Evolutionary conservation across 192 early-diverging fungal genomes (phyloP), one percentile per base, ranked within the genome.

Genomic region (Diversispora epigaea): DNA sequence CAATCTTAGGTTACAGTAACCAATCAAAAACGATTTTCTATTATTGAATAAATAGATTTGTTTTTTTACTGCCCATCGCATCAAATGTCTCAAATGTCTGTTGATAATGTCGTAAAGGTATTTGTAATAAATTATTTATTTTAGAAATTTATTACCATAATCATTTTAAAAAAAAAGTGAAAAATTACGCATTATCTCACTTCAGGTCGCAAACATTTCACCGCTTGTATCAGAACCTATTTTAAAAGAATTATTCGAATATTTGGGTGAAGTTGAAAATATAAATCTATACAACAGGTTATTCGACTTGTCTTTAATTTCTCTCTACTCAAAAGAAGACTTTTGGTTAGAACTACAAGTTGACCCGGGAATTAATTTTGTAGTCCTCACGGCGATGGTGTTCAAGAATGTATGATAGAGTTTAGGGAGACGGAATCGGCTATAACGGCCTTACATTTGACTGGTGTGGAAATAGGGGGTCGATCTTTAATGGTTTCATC

Each of bases 381-480:
- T 12, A 76, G 83, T 57, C 78, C 84, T 43, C 73, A 73, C 50
- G 69, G 76, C 39, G 79, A 76, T 68, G 68, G 77, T 63, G 54
- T 73, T 10, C 85, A 91, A 71, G 91, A 92, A 78, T 85, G 84
- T 7, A 49, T 77, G 2, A 82, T 93, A n/a, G 85, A 88, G 52
- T 93, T 90, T 76, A 75, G 45, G 8, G 84, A 87, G 12, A 57
- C 83, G 6, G 39, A 47, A 1, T 77, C 87, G 0, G 88, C 86
- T 6, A 64, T 62, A 25, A 77, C 86, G 9, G 91, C 91, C 1
- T 60, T 90, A 60, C 86, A 86, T 69, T 82, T 93, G 19, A 84
- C 89, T 3, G 92, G 92, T 0, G 87, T 86, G 0, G 85, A 88
- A 68, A 76, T 93, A 8, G 90, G 84, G 19, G 91, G 92, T 76